Percentiles rank a stretch among this genome's conserved stretches.
phyloP scores from a whole-genome alignment of 2,329 filamentous ascomycete species.

The Nigrospora sphaerica region DNA sequence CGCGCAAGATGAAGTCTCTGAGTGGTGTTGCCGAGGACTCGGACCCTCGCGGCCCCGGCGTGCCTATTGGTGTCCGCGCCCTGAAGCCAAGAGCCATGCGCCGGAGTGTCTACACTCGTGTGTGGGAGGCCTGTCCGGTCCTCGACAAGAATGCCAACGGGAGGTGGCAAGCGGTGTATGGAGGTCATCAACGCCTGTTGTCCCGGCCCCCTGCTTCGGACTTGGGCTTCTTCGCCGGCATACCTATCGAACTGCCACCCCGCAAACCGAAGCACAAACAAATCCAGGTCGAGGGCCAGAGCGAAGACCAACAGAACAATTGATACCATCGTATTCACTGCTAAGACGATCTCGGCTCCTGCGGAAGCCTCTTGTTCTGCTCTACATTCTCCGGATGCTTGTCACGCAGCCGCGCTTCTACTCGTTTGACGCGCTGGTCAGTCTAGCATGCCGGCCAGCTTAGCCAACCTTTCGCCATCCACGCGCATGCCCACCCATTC shows the following conservation, averaged over 20 bases:
- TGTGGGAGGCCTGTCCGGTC: conserved; percentile 21
- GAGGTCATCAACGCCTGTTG: conserved; percentile 19
- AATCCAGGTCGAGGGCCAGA: background rate
- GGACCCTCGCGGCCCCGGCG: conserved; percentile 25
- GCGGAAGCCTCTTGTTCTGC: too few species aligned
- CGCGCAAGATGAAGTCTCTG: conserved; percentile 25
- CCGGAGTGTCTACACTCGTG: conserved; percentile 33
- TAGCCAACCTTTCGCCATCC: conserved; percentile 56
- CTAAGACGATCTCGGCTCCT: background rate
- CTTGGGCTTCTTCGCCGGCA: conserved; percentile 40
- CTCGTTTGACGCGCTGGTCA: conserved; percentile 6
- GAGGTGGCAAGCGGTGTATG: conserved; percentile 38
- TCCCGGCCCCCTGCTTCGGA: conserved; percentile 25
- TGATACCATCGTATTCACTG: too few species aligned
- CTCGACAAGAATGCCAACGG: conserved; percentile 24
- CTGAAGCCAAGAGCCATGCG: conserved; percentile 35
- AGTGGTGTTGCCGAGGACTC: conserved; percentile 25
- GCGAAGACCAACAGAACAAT: too few species aligned
- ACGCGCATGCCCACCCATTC: conserved; percentile 74
- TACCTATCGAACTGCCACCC: conserved; percentile 7
- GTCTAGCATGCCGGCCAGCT: conserved; percentile 44
- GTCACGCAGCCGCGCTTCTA: too few species aligned
- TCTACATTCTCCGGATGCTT: too few species aligned
- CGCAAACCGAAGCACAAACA: background rate
- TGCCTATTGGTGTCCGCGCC: conserved; percentile 22